A percentile compares a stretch with the other conserved stretches of the same genome.
Evolutionary conservation across 1,139 yeast genomes (phyloP).

Genomic region (Scheffersomyces parashehatae): DNA sequence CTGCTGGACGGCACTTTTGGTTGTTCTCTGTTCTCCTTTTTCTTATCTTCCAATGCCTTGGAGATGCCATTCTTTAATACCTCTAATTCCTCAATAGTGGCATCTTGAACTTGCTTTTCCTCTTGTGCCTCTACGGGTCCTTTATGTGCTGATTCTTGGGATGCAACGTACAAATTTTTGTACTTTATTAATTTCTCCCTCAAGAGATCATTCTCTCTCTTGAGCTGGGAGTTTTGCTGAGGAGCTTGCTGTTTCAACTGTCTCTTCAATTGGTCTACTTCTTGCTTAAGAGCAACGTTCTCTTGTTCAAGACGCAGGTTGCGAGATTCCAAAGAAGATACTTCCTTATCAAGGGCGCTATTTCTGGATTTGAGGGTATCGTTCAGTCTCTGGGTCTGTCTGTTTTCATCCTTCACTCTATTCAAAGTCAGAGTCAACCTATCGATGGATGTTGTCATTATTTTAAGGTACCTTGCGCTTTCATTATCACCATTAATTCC

Average conservation of each 20-base stretch:
- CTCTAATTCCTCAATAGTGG: constrained; percentile 1
- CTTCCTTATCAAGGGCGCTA: constrained; percentile 2
- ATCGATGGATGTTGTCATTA: constrained; percentile 23
- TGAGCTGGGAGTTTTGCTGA: constrained; percentile 16
- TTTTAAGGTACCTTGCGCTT: constrained; percentile 25
- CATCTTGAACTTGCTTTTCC: background rate
- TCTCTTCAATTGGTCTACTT: constrained; percentile 10
- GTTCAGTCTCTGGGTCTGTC: constrained; percentile 17
- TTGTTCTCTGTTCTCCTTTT: background rate
- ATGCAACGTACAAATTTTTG: constrained; percentile 28
- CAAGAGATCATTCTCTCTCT: constrained; percentile 30
- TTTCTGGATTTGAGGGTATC: constrained; percentile 4
- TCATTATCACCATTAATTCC: constrained; percentile 23
- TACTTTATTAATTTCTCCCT: constrained; percentile 37
- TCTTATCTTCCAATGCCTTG: background rate
- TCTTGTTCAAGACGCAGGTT: constrained; percentile 5
- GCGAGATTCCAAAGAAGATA: background rate
- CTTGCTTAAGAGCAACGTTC: constrained; percentile 11
- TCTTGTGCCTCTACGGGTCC: background rate
- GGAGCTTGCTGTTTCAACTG: constrained; percentile 12
- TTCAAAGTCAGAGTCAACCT: constrained; percentile 24
- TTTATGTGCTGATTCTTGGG: constrained; percentile 1
- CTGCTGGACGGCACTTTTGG: background rate
- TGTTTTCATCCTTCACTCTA: constrained; percentile 15
- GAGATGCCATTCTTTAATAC: background rate